Conservation (phyloP, 345 rosid genomes). For the Lenwebbia sp. region DNA sequence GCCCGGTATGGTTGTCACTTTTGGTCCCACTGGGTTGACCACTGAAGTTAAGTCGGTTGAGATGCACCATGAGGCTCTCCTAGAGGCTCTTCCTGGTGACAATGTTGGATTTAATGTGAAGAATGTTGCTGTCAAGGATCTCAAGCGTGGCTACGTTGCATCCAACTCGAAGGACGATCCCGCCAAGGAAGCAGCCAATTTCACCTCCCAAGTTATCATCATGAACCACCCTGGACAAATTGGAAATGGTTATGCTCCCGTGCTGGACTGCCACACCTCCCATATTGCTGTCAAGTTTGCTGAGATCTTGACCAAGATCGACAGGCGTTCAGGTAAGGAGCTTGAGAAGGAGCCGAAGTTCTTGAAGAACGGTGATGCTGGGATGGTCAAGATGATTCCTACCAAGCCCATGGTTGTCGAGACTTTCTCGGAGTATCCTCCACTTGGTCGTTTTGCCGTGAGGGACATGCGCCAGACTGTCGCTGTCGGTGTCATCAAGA, state of each 20-base stretch:
- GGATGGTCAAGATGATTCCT: constrained; percentile 72
- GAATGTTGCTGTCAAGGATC: constrained; percentile 84
- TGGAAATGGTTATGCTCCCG: constrained; percentile 82
- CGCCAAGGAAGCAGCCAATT: constrained; percentile 66
- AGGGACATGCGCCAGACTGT: constrained; percentile 94
- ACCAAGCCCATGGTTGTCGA: constrained; percentile 93
- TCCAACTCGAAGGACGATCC: constrained; percentile 91
- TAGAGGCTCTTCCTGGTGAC: constrained; percentile 75
- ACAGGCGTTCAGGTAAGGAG: constrained; percentile 74
- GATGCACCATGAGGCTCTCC: constrained; percentile 88
- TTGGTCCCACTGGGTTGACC: constrained; percentile 63
- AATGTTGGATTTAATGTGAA: constrained; percentile 79
- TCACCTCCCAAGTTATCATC: constrained; percentile 82
- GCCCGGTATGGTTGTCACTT: constrained; percentile 78
- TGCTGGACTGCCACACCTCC: constrained; percentile 74
- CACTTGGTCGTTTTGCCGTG: constrained; percentile 84
- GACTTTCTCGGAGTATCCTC: constrained; percentile 73
- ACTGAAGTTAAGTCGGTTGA: constrained; percentile 90
- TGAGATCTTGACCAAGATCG: constrained; percentile 62
- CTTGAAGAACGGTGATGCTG: constrained; percentile 84
- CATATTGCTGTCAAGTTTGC: constrained; percentile 81
- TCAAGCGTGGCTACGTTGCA: constrained; percentile 72
- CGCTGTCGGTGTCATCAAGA: constrained; percentile 83
- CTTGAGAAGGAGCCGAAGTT: constrained; percentile 83
- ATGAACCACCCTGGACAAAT: constrained; percentile 96